Evolutionary conservation across 1,284 basidiomycete genomes (phyloP), one percentile per base, ranked within the genome.

Genomic region (Clitocybe nebularis): DNA sequence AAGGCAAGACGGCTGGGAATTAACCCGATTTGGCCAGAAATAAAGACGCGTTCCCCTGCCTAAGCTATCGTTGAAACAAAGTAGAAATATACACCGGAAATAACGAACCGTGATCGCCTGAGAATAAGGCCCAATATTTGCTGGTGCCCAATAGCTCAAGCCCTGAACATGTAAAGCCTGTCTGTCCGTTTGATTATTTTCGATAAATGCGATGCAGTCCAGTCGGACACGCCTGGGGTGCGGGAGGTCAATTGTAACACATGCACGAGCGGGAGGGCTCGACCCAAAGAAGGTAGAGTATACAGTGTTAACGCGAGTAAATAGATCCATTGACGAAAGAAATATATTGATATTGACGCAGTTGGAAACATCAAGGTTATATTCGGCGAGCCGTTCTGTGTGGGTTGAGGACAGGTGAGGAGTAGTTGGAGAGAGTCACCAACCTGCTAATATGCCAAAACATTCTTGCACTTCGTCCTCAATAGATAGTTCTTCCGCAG

Each of bases 61-160:
- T 93, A 37, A 21, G 9, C n/a, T 11, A 28, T 24, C 19, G 23
- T 36, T 26, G 14, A 47, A 35, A 16, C 36, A 29, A 41, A 9
- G 32, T 39, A 29, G 25, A n/a, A 24, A 17, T 20, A 23, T 42
- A 10, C 37, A 29, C 44, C 2, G 22, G 40, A 42, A 36, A 30
- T 36, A 21, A 68, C 82, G 55, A 47, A 92, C 90, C 41, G 75
- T 73, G 41, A 98, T 79, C 5, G 91, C 87, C 65, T 99, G 96
- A 0, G 93, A 95, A 63, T 99, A 99, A 1, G 96, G 96, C 0
- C 96, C 96, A 43, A 99, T 99, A 61, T 98, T 99, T 2, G 96
- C 95, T 6, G 96, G 93, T 11, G 95, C 95, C 96, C 96, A 99
- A 61, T 98, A 98, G 59, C 92, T 95, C 41, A 95, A 62, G 10